A percentile compares a stretch with the other conserved stretches of the same genome.
These are phyloP conservation scores for Cytospora piceae DNA, from an alignment of 2,329 filamentous ascomycete genomes.

Conservation along the genomic window DNA sequence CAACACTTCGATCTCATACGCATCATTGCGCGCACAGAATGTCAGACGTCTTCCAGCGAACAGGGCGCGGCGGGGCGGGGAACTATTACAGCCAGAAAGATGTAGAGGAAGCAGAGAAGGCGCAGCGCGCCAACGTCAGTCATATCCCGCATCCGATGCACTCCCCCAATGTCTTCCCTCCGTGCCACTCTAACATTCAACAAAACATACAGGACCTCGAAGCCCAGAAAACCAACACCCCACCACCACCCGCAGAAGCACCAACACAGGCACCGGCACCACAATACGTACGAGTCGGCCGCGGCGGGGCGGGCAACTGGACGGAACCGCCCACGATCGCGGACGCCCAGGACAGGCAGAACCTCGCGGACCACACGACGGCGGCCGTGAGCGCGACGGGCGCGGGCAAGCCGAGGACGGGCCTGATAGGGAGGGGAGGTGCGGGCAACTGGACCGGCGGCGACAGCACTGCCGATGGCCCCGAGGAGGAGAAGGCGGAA, in stretches of 20 bases:
- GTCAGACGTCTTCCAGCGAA: constrained; percentile 52
- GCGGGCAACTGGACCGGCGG: constrained; percentile 56
- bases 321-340: constrained; percentile 44
- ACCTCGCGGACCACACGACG: constrained; percentile 41
- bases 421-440: constrained; percentile 56
- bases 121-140: constrained; percentile 29
- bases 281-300: constrained; percentile 52
- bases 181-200: neutral
- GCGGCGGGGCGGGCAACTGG: constrained; percentile 67
- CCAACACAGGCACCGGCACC: constrained; percentile 23
- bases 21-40: constrained; percentile 12
- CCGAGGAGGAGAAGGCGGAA: constrained; percentile 35
- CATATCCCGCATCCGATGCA: neutral
- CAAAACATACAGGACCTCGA: constrained; percentile 43
- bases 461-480: neutral
- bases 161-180: neutral
- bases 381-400: constrained; percentile 41
- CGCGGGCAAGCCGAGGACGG: constrained; percentile 32
- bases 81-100: constrained; percentile 62
- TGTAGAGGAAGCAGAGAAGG: constrained; percentile 48
- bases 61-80: constrained; percentile 66
- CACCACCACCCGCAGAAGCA: neutral
- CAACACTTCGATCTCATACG: neutral
- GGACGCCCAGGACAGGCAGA: constrained; percentile 40
- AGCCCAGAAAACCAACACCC: constrained; percentile 36